Conservation (phyloP, 345 rosid genomes). For the Populus simonii region DNA sequence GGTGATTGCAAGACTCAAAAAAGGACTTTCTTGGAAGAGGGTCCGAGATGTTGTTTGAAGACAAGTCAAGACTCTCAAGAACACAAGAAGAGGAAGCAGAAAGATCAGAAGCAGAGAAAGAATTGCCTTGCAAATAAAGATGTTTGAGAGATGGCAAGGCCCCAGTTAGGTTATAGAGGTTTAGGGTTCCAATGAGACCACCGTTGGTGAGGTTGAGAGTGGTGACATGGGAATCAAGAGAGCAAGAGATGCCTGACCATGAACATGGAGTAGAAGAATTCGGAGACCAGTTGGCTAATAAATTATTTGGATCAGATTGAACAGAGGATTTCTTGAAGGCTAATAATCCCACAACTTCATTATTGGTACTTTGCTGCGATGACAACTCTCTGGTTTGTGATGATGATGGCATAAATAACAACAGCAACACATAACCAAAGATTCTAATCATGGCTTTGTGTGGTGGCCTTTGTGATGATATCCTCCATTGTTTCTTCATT, state of each 20-base stretch:
- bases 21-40: conserved; percentile 42
- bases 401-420: conserved; percentile 5
- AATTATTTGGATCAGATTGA: conserved; percentile 52
- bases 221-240: conserved; percentile 41
- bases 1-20: conserved; percentile 34
- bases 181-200: conserved; percentile 49
- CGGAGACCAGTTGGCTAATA: conserved; percentile 52
- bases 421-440: conserved; percentile 14
- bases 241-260: conserved; percentile 78
- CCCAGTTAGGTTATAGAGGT: conserved; percentile 46
- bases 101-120: conserved; percentile 49
- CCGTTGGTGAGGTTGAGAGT: conserved; percentile 51
- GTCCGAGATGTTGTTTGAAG: conserved; percentile 57
- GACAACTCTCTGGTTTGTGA: conserved; percentile 31
- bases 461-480: conserved; percentile 7
- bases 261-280: conserved; percentile 44
- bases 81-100: conserved; percentile 38
- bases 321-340: conserved; percentile 67
- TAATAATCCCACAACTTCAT: conserved; percentile 44
- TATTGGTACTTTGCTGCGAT: conserved; percentile 23
- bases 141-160: conserved; percentile 49
- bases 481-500: conserved; percentile 35
- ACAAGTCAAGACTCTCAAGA: conserved; percentile 61
- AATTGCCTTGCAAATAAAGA: conserved; percentile 51
- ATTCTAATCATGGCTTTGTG: conserved; percentile 11